A percentile compares a stretch with the other conserved stretches of the same genome.
phyloP scores from a whole-genome alignment of 2,329 filamentous ascomycete genomes.

The Pleoardoris graminearum region DNA sequence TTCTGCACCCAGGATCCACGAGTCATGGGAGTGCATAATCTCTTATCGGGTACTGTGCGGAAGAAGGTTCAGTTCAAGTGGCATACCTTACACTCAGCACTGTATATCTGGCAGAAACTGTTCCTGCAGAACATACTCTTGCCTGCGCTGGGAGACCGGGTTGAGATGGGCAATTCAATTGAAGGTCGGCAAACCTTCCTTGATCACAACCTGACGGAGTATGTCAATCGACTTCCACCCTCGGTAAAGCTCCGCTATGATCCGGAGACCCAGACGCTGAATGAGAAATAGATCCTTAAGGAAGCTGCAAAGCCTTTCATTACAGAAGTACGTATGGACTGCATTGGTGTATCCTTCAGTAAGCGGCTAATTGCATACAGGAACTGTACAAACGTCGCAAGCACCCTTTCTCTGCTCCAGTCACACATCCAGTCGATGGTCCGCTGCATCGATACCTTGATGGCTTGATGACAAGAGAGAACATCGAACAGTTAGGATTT shows the following conservation, averaged over 20 bases:
- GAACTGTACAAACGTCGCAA: constrained; percentile 58
- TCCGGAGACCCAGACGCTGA: constrained; percentile 14
- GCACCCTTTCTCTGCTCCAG: constrained; percentile 54
- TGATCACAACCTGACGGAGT: constrained; percentile 47
- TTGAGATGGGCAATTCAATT: constrained; percentile 51
- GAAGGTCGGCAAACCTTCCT: constrained; percentile 49
- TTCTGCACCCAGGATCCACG: background rate
- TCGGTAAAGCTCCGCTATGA: constrained; percentile 44
- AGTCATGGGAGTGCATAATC: background rate
- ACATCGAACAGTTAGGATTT: constrained; percentile 34
- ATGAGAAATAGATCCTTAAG: constrained; percentile 58
- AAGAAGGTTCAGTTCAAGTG: constrained; percentile 23
- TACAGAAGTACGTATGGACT: constrained; percentile 37
- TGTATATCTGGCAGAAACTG: constrained; percentile 31
- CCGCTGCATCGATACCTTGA: constrained; percentile 47
- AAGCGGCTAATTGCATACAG: background rate
- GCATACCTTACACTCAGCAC: constrained; percentile 30
- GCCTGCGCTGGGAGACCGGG: constrained; percentile 50
- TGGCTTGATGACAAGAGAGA: constrained; percentile 31
- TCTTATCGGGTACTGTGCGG: constrained; percentile 21
- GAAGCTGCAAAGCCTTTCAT: constrained; percentile 57
- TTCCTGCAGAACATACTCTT: constrained; percentile 42
- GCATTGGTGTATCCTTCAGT: background rate
- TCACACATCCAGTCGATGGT: constrained; percentile 47
- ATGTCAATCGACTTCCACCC: constrained; percentile 45